Evolutionary conservation across 768 basidiomycete species (phyloP), one percentile per base, ranked within the genome.

Genomic region (Zangia roseola): DNA sequence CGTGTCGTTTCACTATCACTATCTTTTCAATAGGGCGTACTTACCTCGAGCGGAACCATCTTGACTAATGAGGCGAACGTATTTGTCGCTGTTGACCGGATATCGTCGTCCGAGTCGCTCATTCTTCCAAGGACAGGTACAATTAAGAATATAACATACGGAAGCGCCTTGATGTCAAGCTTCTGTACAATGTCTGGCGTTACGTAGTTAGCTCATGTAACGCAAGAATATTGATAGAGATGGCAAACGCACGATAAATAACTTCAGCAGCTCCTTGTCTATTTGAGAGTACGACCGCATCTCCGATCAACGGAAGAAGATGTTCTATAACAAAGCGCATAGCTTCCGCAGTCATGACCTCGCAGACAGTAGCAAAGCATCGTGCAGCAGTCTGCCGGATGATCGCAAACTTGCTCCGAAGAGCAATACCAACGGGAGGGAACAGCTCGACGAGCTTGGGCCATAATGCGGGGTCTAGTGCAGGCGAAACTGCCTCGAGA

Each of bases 51-150:
- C 6, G 97, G 97, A 12, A 98, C 92, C 88, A 99, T 95, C 74
- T 98, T 97, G 53, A 99, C 91, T 16, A 99, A 72, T 0, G 92
- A 89, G 0, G 97, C 97, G 62, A 99, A 99, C 0, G 94, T 94
- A 62, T 93, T 94, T n/a, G 97, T 98, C 4, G 97, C 86, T 2
- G 92, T 83, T 24, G 95, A 83, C 23, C 97, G 87, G 35, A 97
- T 88, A 50, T 91, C 88, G 52, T 94, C 92, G 60, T 97, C 86
- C 5, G 83, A 64, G 66, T 99, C 97, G 59, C 93, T 97, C 97
- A 98, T 99, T 30, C 97, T 80, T 8, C 97, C 97, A 8, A 99
- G 82, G 6, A 98, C 83, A 0, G 97, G 97, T 0, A 98, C 94
- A 26, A 99, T 83, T 70, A 99, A 76, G 71, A 99, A 98, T 52